Evolutionary conservation across 2,329 filamentous ascomycete species (phyloP).

Genomic region (Colletotrichum neosansevieriae): DNA sequence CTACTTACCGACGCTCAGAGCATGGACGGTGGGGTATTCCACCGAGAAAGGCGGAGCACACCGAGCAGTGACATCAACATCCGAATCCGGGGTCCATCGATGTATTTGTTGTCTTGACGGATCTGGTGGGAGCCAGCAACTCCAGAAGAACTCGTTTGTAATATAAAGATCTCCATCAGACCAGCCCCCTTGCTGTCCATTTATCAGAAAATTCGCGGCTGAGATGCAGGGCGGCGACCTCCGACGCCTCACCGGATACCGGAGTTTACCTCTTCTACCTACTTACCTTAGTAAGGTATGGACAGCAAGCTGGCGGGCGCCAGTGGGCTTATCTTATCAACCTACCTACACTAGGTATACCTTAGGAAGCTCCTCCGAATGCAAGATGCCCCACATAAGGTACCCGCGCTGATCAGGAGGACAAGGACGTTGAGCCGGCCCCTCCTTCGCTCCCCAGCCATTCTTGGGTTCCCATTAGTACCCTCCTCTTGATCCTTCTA

Average conservation of each 20-base stretch:
- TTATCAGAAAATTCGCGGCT: neutral
- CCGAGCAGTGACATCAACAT: slow-evolving; percentile 23
- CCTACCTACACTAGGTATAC: no score
- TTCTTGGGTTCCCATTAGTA: neutral
- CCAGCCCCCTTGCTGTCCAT: slow-evolving; percentile 8
- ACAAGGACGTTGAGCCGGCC: slow-evolving; percentile 35
- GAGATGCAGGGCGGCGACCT: slow-evolving; percentile 32
- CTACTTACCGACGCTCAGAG: neutral
- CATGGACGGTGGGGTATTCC: neutral
- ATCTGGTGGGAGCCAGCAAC: neutral
- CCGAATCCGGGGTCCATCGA: neutral
- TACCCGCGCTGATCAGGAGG: slow-evolving; percentile 39
- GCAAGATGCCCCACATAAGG: slow-evolving; percentile 35
- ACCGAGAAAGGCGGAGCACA: slow-evolving; percentile 34
- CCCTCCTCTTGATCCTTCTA: slow-evolving; percentile 26
- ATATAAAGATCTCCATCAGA: neutral
- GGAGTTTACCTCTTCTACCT: slow-evolving; percentile 20
- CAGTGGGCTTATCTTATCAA: slow-evolving; percentile 35
- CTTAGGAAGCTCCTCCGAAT: slow-evolving; percentile 29
- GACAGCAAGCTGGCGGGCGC: slow-evolving; percentile 2
- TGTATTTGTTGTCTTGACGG: neutral
- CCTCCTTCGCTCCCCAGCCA: slow-evolving; percentile 30
- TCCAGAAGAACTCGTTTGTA: slow-evolving; percentile 29
- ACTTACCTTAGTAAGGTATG: neutral
- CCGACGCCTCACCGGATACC: slow-evolving; percentile 34